Evolutionary conservation across 2,329 filamentous ascomycete genomes (phyloP).

Genomic region (Didymosphaeria variabile): DNA sequence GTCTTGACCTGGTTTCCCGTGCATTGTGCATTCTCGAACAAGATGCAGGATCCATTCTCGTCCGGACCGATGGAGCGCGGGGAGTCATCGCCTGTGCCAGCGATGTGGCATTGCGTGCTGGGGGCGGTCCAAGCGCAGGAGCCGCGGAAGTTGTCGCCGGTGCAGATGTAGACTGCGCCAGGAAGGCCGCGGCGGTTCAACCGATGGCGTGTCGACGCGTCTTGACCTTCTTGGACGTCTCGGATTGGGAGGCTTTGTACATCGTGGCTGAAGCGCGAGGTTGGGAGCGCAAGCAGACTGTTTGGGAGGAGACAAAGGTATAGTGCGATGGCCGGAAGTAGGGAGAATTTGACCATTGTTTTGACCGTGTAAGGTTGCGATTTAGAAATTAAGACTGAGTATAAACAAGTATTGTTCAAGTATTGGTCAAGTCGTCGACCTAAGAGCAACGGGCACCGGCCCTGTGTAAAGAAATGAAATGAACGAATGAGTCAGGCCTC

Average conservation of each 20-base stretch:
- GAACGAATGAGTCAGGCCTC: background rate
- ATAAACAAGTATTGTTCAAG: constrained; percentile 4
- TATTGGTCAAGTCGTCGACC: background rate
- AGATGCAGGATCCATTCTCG: constrained; percentile 36
- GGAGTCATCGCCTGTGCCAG: constrained; percentile 29
- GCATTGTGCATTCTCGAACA: constrained; percentile 37
- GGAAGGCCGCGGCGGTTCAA: constrained; percentile 43
- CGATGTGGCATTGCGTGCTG: constrained; percentile 34
- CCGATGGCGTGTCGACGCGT: background rate
- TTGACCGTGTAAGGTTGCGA: background rate
- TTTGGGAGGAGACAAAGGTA: constrained; percentile 4
- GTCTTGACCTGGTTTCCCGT: constrained; percentile 27
- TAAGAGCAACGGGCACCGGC: background rate
- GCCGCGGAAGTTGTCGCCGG: constrained; percentile 35
- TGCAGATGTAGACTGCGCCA: constrained; percentile 47
- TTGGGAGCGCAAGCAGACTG: constrained; percentile 14
- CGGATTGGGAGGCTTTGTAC: background rate
- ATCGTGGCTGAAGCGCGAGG: constrained; percentile 14
- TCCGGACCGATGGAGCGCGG: constrained; percentile 45
- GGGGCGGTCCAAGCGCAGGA: constrained; percentile 41
- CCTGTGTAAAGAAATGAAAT: background rate
- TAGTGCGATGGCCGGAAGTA: constrained; percentile 18
- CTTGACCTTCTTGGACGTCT: background rate
- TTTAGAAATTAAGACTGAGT: constrained; percentile 23
- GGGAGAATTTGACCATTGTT: constrained; percentile 19